Percentiles rank a stretch among this genome's conserved stretches.
Conservation (phyloP, 768 basidiomycete species). For the Trametes cingulata region DNA sequence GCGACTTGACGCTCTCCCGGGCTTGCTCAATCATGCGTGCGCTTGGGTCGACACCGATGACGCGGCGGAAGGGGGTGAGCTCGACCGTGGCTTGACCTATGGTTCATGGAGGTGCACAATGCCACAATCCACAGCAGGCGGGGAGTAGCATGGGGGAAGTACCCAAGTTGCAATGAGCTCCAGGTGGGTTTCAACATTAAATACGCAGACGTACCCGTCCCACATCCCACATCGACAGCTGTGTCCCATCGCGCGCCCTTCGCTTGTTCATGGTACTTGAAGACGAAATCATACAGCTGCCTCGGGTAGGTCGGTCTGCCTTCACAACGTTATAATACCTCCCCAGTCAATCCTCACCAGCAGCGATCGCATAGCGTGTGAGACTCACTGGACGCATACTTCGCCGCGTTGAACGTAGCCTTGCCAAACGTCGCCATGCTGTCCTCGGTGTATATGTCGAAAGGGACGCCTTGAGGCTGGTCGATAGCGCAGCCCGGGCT, state of each 20-base stretch:
- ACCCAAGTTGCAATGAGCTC: neutral
- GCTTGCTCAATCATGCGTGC: slow-evolving; percentile 63
- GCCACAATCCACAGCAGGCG: neutral
- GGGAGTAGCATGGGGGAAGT: too few relatives aligned
- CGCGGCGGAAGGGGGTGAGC: slow-evolving; percentile 54
- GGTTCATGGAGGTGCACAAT: neutral
- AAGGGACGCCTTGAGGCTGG: neutral
- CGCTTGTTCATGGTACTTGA: slow-evolving; percentile 51
- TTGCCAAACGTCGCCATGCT: slow-evolving; percentile 79
- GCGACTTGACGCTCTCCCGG: slow-evolving; percentile 19
- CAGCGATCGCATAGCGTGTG: neutral
- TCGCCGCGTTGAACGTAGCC: slow-evolving; percentile 62
- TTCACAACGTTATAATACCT: slow-evolving; percentile 19
- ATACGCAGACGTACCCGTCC: slow-evolving; percentile 58
- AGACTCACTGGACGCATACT: slow-evolving; percentile 48
- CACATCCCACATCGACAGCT: slow-evolving; percentile 80
- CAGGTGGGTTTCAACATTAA: neutral
- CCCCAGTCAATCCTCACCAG: neutral
- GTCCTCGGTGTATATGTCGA: neutral
- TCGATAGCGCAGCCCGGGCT: neutral
- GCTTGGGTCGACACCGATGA: slow-evolving; percentile 78
- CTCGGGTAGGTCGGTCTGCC: slow-evolving; percentile 74
- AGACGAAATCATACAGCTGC: slow-evolving; percentile 62
- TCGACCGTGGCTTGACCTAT: slow-evolving; percentile 71
- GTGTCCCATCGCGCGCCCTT: slow-evolving; percentile 46